Percentiles rank a stretch among this genome's conserved stretches.
Conservation (phyloP, 2,329 filamentous ascomycete species). For the Coniella lustricola region DNA sequence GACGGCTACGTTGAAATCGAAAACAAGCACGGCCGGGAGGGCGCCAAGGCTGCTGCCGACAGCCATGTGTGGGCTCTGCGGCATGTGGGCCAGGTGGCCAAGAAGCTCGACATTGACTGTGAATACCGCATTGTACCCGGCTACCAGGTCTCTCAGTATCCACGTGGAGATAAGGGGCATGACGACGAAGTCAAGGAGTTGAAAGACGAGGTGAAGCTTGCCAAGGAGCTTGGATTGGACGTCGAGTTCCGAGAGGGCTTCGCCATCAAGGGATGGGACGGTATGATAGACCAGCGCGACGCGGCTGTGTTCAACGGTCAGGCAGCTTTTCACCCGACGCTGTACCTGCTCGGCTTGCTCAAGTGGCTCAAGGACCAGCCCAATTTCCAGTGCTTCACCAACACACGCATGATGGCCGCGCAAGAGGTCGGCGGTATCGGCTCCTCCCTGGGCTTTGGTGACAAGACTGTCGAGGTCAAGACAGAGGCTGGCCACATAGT, state of each 20-base stretch:
- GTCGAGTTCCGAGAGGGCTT: slow-evolving; percentile 36
- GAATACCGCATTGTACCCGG: slow-evolving; percentile 45
- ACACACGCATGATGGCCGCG: slow-evolving; percentile 40
- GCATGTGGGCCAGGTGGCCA: slow-evolving; percentile 41
- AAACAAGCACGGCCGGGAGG: slow-evolving; percentile 43
- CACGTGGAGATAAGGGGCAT: slow-evolving; percentile 28
- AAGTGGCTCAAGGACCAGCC: slow-evolving; percentile 42
- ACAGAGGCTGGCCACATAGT: slow-evolving; percentile 41
- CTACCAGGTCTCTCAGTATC: slow-evolving; percentile 44
- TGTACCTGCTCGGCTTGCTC: slow-evolving; percentile 46
- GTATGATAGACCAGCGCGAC: slow-evolving; percentile 42
- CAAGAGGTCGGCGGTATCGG: slow-evolving; percentile 37
- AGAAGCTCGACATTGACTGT: slow-evolving; percentile 45
- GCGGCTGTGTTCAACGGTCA: slow-evolving; percentile 40
- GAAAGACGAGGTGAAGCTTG: slow-evolving; percentile 37
- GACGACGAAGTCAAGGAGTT: slow-evolving; percentile 37
- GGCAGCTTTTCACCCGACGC: slow-evolving; percentile 50
- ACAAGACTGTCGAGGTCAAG: slow-evolving; percentile 37
- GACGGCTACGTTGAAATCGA: slow-evolving; percentile 44
- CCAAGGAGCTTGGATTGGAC: slow-evolving; percentile 36
- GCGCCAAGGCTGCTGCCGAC: slow-evolving; percentile 42
- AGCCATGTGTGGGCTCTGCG: slow-evolving; percentile 48
- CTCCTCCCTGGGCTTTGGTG: slow-evolving; percentile 35
- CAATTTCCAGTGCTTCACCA: slow-evolving; percentile 46
- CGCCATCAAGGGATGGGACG: slow-evolving; percentile 45